Evolutionary conservation across 2,329 filamentous ascomycete genomes (phyloP).

Genomic region (Cladophialophora bantiana): DNA sequence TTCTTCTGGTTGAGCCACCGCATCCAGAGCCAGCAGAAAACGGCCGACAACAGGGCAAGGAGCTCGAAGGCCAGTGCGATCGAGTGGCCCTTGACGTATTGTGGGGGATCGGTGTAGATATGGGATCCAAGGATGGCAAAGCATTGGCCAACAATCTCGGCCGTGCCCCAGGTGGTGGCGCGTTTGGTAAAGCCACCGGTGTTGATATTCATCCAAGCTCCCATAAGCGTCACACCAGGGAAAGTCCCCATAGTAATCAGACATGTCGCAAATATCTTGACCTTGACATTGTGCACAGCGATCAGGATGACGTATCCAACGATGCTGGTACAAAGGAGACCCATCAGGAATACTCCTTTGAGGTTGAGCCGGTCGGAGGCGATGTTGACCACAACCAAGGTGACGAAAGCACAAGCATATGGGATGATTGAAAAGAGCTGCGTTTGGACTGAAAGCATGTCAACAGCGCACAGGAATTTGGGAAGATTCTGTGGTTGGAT

Average conservation of each 20-base stretch:
- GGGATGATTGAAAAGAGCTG: slow-evolving; percentile 31
- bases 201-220: slow-evolving; percentile 23
- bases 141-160: slow-evolving; percentile 19
- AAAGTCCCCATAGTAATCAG: slow-evolving; percentile 19
- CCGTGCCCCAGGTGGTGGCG: slow-evolving; percentile 18
- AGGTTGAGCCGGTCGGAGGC: slow-evolving; percentile 22
- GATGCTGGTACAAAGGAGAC: background rate
- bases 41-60: background rate
- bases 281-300: slow-evolving; percentile 2
- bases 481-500: background rate
- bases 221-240: slow-evolving; percentile 12
- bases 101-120: slow-evolving; percentile 25
- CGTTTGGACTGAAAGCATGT: slow-evolving; percentile 18
- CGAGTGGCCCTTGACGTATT: slow-evolving; percentile 28
- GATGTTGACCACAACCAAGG: slow-evolving; percentile 10
- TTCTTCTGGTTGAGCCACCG: background rate
- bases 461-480: background rate
- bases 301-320: slow-evolving; percentile 10
- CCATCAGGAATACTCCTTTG: slow-evolving; percentile 18
- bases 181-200: slow-evolving; percentile 28
- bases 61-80: slow-evolving; percentile 17
- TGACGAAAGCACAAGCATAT: slow-evolving; percentile 26
- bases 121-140: slow-evolving; percentile 23
- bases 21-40: slow-evolving; percentile 11
- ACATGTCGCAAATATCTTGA: slow-evolving; percentile 22